Conservation (phyloP, 768 basidiomycete species). For the Panellus pusillus region DNA sequence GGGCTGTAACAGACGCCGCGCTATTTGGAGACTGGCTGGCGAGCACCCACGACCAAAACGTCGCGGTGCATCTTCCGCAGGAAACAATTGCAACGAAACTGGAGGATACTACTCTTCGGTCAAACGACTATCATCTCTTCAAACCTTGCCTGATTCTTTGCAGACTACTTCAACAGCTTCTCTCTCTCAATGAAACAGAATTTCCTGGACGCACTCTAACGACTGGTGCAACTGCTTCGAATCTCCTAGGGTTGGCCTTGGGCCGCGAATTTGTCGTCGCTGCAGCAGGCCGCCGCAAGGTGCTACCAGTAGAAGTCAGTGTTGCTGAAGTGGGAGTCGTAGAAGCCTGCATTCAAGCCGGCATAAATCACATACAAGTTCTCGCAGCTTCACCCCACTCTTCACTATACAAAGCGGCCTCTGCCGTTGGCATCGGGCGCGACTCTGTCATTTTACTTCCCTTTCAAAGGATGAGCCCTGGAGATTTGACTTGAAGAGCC, state of each 20-base stretch:
- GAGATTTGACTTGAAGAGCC: conserved; percentile 14
- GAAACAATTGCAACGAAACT: conserved; percentile 13
- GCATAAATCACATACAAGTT: conserved; percentile 10
- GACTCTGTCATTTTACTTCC: conserved; percentile 12
- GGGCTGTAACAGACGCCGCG: conserved; percentile 16
- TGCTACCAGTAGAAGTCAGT: conserved; percentile 3
- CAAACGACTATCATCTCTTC: background rate
- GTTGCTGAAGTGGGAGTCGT: conserved; percentile 15
- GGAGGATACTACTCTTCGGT: conserved; percentile 14
- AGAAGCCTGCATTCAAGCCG: conserved; percentile 11
- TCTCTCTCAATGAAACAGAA: conserved; percentile 1
- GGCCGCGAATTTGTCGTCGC: conserved; percentile 19
- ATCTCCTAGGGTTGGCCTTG: conserved; percentile 12
- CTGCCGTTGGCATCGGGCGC: conserved; percentile 11
- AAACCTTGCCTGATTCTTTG: background rate
- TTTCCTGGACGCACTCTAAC: conserved; percentile 17
- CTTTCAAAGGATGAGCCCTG: conserved; percentile 14
- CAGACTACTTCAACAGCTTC: conserved; percentile 20
- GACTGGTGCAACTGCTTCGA: conserved; percentile 17
- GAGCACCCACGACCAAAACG: conserved; percentile 18
- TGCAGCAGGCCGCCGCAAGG: conserved; percentile 12
- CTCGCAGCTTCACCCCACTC: conserved; percentile 18
- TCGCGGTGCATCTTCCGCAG: conserved; percentile 12
- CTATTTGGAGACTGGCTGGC: conserved; percentile 18
- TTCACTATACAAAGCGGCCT: conserved; percentile 20